Evolutionary conservation across 1,139 yeast genomes (phyloP).

Genomic region (Pichiaceae sp.): DNA sequence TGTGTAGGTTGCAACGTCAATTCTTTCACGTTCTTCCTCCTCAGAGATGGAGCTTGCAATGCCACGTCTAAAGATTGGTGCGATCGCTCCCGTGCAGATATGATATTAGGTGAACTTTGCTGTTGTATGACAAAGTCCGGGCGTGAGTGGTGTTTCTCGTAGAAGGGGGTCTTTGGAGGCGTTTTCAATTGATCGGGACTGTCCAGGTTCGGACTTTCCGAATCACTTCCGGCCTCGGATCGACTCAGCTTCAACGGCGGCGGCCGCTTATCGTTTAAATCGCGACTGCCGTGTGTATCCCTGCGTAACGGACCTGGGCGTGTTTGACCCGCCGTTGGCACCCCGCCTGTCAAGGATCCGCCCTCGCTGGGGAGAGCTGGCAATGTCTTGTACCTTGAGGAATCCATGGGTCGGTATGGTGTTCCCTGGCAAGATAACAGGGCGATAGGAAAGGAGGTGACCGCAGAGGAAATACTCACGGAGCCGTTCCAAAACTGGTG

Average conservation of each 20-base stretch:
- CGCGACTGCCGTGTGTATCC: not conserved
- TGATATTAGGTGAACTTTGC: slow-evolving; percentile 7
- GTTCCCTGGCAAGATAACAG: no score
- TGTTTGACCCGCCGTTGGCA: no score
- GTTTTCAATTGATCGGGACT: not conserved
- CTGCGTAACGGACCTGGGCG: not conserved
- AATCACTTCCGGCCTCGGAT: not conserved
- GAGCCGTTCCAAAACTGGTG: no score
- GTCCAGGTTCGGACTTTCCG: not conserved
- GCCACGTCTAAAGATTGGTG: slow-evolving; percentile 14
- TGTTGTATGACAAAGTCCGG: slow-evolving; percentile 7
- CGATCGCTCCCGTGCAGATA: slow-evolving; percentile 7
- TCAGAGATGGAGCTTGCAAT: slow-evolving; percentile 51
- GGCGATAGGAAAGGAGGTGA: no score
- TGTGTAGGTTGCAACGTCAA: slow-evolving; percentile 37
- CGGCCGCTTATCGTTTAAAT: slow-evolving; percentile 1
- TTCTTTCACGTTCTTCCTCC: slow-evolving; percentile 68
- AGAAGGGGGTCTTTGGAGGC: slow-evolving; percentile 2
- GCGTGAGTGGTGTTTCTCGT: not conserved
- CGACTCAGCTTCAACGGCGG: slow-evolving; percentile 1
- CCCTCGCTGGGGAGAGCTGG: not conserved
- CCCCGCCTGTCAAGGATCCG: not conserved
- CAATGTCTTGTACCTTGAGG: not conserved
- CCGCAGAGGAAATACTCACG: no score
- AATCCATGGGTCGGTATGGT: no score